Percentiles rank a stretch among this genome's conserved stretches.
phyloP scores from a whole-genome alignment of 148 eudicot species.

The Oxyria digyna region DNA sequence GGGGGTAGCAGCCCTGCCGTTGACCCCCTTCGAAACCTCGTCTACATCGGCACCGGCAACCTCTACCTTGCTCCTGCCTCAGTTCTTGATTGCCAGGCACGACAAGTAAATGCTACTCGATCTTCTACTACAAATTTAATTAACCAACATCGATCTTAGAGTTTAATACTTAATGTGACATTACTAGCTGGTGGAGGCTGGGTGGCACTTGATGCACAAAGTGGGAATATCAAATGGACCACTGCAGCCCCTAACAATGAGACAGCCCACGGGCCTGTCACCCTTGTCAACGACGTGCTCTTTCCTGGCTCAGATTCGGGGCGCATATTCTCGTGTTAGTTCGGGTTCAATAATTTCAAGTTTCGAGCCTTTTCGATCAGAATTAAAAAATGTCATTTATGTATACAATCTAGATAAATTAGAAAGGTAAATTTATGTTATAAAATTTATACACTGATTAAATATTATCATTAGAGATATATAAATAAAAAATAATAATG shows the following conservation, averaged over 20 bases:
- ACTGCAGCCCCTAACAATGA: constrained; percentile 46
- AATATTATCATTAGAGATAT: no score
- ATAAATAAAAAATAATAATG: no score
- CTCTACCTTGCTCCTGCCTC: constrained; percentile 41
- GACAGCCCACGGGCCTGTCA: constrained; percentile 34
- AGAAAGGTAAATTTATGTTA: no score
- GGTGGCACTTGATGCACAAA: constrained; percentile 51
- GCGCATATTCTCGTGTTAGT: no score
- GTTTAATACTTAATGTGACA: no score
- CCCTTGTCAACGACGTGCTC: constrained; percentile 34
- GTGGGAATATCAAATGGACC: constrained; percentile 42
- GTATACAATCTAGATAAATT: no score
- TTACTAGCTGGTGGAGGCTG: constrained; percentile 44
- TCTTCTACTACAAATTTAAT: constrained; percentile 17
- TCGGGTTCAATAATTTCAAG: no score
- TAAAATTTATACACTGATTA: no score
- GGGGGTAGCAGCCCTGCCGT: constrained; percentile 72
- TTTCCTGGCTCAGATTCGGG: constrained; percentile 65
- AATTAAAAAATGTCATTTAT: no score
- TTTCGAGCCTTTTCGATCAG: no score
- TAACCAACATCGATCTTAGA: no score
- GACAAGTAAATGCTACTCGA: constrained; percentile 34
- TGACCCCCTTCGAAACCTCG: constrained; percentile 25
- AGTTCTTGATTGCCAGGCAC: constrained; percentile 32
- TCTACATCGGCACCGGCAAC: constrained; percentile 43